Percentiles rank a stretch among this genome's conserved stretches.
Conservation (phyloP, 1,284 basidiomycete species). For the Ceratobasidium sp. region DNA sequence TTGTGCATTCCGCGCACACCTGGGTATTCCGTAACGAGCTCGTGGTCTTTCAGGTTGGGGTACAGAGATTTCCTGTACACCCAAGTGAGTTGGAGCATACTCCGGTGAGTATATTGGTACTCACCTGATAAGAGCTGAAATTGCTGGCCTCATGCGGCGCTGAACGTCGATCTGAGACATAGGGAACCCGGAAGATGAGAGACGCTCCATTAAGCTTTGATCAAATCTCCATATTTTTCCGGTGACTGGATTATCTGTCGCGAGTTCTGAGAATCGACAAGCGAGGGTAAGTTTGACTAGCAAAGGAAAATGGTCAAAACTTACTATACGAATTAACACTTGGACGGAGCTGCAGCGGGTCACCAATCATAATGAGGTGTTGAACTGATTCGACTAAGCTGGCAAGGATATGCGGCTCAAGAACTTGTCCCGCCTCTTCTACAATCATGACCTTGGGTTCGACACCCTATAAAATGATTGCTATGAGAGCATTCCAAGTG, state of each 20-base stretch:
- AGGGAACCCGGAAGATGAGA: conserved; percentile 61
- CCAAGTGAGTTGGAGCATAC: background rate
- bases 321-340: conserved; percentile 68
- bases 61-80: conserved; percentile 65
- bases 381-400: conserved; percentile 42
- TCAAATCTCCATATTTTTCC: conserved; percentile 64
- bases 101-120: background rate
- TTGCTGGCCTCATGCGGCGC: conserved; percentile 59
- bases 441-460: conserved; percentile 67
- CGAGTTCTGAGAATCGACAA: conserved; percentile 57
- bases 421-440: conserved; percentile 80
- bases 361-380: conserved; percentile 74
- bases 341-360: conserved; percentile 75
- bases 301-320: background rate
- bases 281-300: no score
- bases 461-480: conserved; percentile 57
- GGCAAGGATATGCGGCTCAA: conserved; percentile 74
- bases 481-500: background rate
- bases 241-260: conserved; percentile 64
- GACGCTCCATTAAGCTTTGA: conserved; percentile 70
- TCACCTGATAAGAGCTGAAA: conserved; percentile 61
- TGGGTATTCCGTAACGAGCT: conserved; percentile 61
- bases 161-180: conserved; percentile 64
- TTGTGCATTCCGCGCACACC: conserved; percentile 66
- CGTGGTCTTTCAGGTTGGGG: conserved; percentile 66